phyloP scores from a whole-genome alignment of 2,329 filamentous ascomycete genomes.

The Triangularia setosa region DNA sequence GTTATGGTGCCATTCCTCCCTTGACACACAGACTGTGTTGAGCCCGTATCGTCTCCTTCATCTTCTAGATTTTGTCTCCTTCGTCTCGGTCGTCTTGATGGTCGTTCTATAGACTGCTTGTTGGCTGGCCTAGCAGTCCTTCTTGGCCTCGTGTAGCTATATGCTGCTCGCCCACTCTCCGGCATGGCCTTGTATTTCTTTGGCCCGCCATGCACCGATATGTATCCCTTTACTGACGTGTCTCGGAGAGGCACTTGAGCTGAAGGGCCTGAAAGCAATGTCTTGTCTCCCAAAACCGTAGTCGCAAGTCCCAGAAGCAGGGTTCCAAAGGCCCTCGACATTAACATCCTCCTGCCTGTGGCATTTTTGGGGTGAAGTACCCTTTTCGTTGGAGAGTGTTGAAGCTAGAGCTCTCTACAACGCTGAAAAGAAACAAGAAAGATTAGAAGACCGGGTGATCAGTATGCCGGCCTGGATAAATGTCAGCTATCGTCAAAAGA shows the following conservation, averaged over 20 bases:
- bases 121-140: background rate
- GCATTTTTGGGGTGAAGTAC: slow-evolving; percentile 18
- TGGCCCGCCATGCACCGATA: background rate
- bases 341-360: slow-evolving; percentile 27
- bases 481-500: slow-evolving; percentile 7
- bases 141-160: background rate
- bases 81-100: background rate
- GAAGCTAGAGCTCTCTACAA: background rate
- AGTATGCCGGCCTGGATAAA: slow-evolving; percentile 9
- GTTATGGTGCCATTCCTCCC: slow-evolving; percentile 10
- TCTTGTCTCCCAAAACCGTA: background rate
- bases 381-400: background rate
- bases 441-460: slow-evolving; percentile 14
- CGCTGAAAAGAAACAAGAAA: slow-evolving; percentile 12
- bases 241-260: background rate
- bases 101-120: background rate
- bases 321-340: slow-evolving; percentile 21
- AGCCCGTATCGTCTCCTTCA: background rate
- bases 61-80: background rate
- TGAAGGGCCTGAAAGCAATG: background rate
- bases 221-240: background rate
- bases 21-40: background rate
- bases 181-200: background rate
- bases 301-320: slow-evolving; percentile 21
- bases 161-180: background rate